Evolutionary conservation across 768 basidiomycete genomes (phyloP).

Genomic region (Macrolepiota dolichaula): DNA sequence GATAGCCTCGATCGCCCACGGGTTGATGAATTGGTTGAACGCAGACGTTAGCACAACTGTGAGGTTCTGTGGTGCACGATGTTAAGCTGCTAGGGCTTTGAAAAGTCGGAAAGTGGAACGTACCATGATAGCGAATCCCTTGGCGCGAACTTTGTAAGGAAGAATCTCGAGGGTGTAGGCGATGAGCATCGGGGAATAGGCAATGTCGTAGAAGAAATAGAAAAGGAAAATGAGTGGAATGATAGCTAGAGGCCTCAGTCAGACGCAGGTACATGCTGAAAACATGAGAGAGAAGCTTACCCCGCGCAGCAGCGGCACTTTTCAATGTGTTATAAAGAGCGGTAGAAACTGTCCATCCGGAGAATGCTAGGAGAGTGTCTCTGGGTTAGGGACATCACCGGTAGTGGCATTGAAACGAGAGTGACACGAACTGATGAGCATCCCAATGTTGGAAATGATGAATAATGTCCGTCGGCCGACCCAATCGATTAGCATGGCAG

Average conservation of each 20-base stretch:
- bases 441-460: slow-evolving; percentile 56
- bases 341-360: slow-evolving; percentile 51
- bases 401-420: neutral
- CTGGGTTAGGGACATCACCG: neutral
- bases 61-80: slow-evolving; percentile 43
- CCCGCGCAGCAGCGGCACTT: slow-evolving; percentile 39
- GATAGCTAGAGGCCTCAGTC: slow-evolving; percentile 35
- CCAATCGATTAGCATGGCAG: slow-evolving; percentile 63
- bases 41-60: slow-evolving; percentile 62
- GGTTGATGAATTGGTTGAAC: slow-evolving; percentile 80
- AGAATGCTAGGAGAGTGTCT: slow-evolving; percentile 37
- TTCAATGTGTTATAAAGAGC: slow-evolving; percentile 39
- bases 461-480: slow-evolving; percentile 70
- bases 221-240: slow-evolving; percentile 66
- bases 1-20: slow-evolving; percentile 61
- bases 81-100: neutral
- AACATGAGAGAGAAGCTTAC: slow-evolving; percentile 15
- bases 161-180: slow-evolving; percentile 72
- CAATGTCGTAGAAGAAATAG: slow-evolving; percentile 58
- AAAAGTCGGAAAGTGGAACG: slow-evolving; percentile 11
- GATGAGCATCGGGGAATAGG: slow-evolving; percentile 72
- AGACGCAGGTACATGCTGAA: neutral
- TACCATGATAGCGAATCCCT: slow-evolving; percentile 76
- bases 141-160: slow-evolving; percentile 76
- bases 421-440: slow-evolving; percentile 41